Conservation (phyloP, 2,329 filamentous ascomycete genomes). For the Tolypocladium cylindrosporum region DNA sequence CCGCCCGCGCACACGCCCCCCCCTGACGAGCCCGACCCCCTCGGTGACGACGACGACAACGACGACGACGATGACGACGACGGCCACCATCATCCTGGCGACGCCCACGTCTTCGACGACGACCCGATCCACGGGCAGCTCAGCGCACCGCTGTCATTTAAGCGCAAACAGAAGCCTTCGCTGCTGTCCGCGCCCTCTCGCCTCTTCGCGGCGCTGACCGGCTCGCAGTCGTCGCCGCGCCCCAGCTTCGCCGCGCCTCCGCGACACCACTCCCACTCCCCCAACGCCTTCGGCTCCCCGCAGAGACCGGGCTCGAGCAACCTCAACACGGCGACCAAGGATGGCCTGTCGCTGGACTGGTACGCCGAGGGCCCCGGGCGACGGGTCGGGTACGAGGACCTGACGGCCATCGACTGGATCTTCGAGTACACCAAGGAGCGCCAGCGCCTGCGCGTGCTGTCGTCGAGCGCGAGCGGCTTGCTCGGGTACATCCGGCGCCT, state of each 20-base stretch:
- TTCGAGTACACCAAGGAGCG: conserved; percentile 97
- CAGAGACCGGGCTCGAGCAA: conserved; percentile 2
- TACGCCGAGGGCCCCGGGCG: conserved; percentile 80
- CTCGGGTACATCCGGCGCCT: conserved; percentile 63
- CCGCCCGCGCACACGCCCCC: conserved; percentile 14
- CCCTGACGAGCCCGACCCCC: conserved; percentile 33
- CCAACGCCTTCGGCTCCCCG: conserved; percentile 4
- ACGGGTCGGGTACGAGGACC: conserved; percentile 87
- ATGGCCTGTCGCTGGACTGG: conserved; percentile 60
- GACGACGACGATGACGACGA: conserved; percentile 18
- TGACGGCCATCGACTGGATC: conserved; percentile 98
- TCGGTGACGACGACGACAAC: conserved; percentile 31
- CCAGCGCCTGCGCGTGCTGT: conserved; percentile 70
- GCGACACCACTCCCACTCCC: background rate
- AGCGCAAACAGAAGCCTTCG: conserved; percentile 52
- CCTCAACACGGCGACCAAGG: conserved; percentile 26
- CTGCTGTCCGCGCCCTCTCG: conserved; percentile 35
- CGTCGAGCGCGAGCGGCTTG: conserved; percentile 58
- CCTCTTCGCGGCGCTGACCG: conserved; percentile 34
- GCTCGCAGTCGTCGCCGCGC: background rate
- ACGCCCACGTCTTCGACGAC: conserved; percentile 32
- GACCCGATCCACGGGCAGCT: conserved; percentile 45
- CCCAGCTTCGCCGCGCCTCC: conserved; percentile 1
- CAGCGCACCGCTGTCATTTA: conserved; percentile 54
- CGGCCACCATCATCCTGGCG: conserved; percentile 1